Conservation (phyloP, 805 yeast species). For the Soucietia sequanensis region DNA sequence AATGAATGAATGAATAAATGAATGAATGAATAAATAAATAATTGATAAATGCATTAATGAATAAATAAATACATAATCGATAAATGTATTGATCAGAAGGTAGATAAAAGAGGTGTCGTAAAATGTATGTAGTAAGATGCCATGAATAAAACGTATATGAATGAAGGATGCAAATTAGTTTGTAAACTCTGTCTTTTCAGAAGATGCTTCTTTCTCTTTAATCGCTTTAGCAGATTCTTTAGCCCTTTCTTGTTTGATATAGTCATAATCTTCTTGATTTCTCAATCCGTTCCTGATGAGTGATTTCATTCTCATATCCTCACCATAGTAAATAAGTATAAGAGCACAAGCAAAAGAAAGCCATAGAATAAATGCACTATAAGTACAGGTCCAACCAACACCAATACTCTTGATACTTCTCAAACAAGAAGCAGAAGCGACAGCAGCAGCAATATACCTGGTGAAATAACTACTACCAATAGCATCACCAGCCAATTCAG, state of each 20-base stretch:
- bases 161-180: too few relatives aligned
- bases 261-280: background rate
- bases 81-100: too few relatives aligned
- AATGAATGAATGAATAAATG: too few relatives aligned
- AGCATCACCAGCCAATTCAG: slow-evolving; percentile 53
- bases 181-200: too few relatives aligned
- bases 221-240: background rate
- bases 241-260: background rate
- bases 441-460: slow-evolving; percentile 50
- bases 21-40: too few relatives aligned
- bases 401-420: slow-evolving; percentile 48
- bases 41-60: too few relatives aligned
- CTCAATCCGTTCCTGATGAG: slow-evolving; percentile 18
- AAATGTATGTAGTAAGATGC: too few relatives aligned
- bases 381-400: slow-evolving; percentile 56
- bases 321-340: slow-evolving; percentile 39
- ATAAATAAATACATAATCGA: too few relatives aligned
- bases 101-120: too few relatives aligned
- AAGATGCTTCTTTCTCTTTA: background rate
- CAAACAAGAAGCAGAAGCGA: slow-evolving; percentile 50
- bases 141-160: too few relatives aligned
- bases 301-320: slow-evolving; percentile 26
- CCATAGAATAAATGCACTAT: slow-evolving; percentile 44
- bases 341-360: slow-evolving; percentile 33
- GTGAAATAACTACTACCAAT: slow-evolving; percentile 53